These are phyloP conservation scores for Ulota crispa DNA, from an alignment of 225 moss, liverwort and hornwort genomes.

Conservation along the genomic window DNA sequence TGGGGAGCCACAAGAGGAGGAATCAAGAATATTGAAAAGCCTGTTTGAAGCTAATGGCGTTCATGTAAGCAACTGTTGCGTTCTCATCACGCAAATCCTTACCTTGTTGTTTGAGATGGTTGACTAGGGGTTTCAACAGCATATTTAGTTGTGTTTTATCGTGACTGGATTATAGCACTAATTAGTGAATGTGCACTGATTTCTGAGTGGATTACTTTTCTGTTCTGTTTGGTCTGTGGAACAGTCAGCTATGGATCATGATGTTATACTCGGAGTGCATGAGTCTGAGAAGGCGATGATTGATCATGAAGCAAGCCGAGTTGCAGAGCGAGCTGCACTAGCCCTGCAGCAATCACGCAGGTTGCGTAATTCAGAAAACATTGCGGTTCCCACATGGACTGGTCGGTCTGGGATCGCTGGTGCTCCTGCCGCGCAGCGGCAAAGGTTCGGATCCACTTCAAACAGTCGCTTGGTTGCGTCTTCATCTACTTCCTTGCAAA, in stretches of 20 bases:
- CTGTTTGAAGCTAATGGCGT: constrained; percentile 93
- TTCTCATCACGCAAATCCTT: not conserved
- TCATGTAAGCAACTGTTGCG: constrained; percentile 60
- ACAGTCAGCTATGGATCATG: constrained; percentile 99
- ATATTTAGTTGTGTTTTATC: not conserved
- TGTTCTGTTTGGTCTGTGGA: constrained; percentile 15
- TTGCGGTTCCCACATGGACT: constrained; percentile 95
- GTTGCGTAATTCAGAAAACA: constrained; percentile 64
- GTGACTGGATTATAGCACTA: not conserved
- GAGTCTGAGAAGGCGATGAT: constrained; percentile 74
- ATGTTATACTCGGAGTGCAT: constrained; percentile 85
- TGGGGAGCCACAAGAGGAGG: constrained; percentile 67
- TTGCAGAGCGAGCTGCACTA: constrained; percentile 82
- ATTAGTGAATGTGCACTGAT: constrained; percentile 1
- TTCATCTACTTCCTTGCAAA: constrained; percentile 32
- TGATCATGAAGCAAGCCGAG: constrained; percentile 79
- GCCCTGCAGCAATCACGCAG: constrained; percentile 81
- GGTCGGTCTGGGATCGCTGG: constrained; percentile 88
- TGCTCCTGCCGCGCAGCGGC: constrained; percentile 63
- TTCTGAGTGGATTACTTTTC: not conserved
- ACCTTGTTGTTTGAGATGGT: not conserved
- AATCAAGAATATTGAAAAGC: constrained; percentile 74
- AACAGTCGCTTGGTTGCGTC: constrained; percentile 56
- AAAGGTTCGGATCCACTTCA: constrained; percentile 79
- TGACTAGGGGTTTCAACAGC: not conserved